Evolutionary conservation across 495 filamentous ascomycete species (phyloP), one percentile per base, ranked within the genome.

Genomic region (Apiosordaria backusii): DNA sequence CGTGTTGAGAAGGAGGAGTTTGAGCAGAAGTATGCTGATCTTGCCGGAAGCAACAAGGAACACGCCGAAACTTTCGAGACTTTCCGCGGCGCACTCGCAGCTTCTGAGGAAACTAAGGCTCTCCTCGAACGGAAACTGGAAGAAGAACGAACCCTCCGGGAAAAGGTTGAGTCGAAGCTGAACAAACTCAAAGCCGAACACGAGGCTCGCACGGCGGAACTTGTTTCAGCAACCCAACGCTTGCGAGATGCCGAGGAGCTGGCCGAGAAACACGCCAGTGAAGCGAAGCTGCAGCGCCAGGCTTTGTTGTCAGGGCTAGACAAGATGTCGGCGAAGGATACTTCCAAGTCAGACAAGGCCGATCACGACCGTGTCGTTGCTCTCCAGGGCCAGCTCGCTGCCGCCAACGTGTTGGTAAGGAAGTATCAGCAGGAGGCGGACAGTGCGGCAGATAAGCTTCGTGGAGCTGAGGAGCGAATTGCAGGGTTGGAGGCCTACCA

Each of bases 401-500:
- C 87, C 24, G 90, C 95, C 29, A 93, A 91, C 70, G 83, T 83
- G 6, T 79, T 98, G 65, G 92, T 92, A 52, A 88, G 88, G 73
- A 89, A 91, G 68, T 97, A 95, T 71, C 93, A 96, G 75, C 82
- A 87, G 50, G 93, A 95, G 61, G 95, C 94, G n/a, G 92, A 99
- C 75, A 78, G 83, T 21, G 92, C 93, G 1, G 87, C 90, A 2
- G 92, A 97, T 69, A 97, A 92, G 75, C 84, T 99, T 40, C 89
- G 93, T 10, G 87, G 91, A 60, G 95, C 95, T 7, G 96, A 98
- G 77, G 96, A 96, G 75, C 86, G 96, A 6, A 97, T 99, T 73
- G 96, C 95, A 18, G 93, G 94, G 3, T 83, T 99, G 4, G 95
- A 99, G 77, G 91, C 91, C 2, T 97, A 97, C 74, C 95, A 99